phyloP scores from a whole-genome alignment of 2,329 filamentous ascomycete species.

The Colletotrichum liriopes region DNA sequence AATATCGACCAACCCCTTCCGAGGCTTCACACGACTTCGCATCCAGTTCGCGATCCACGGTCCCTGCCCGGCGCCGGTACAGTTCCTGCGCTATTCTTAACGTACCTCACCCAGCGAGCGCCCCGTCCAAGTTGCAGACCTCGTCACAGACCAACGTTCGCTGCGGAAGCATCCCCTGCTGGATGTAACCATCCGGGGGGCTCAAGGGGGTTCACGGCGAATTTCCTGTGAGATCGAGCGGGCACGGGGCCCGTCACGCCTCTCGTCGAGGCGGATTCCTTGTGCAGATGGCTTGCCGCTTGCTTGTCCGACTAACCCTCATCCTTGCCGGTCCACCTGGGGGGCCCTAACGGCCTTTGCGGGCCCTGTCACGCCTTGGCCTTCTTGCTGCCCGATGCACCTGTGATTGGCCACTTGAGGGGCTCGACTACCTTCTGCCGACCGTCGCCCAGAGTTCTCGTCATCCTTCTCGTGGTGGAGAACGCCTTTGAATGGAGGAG shows the following conservation, averaged over 20 bases:
- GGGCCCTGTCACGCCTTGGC: constrained; percentile 35
- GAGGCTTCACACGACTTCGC: neutral
- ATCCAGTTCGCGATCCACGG: constrained; percentile 7
- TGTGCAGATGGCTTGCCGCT: constrained; percentile 41
- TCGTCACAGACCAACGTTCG: constrained; percentile 41
- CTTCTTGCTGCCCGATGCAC: constrained; percentile 29
- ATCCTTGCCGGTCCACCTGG: constrained; percentile 40
- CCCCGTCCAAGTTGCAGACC: constrained; percentile 35
- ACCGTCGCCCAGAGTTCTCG: constrained; percentile 38
- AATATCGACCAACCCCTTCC: neutral
- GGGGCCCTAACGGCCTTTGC: constrained; percentile 24
- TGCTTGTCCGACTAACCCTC: constrained; percentile 31
- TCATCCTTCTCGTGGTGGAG: constrained; percentile 35
- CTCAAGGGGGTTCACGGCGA: constrained; percentile 41
- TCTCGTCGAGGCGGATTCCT: constrained; percentile 36
- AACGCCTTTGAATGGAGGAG: constrained; percentile 17
- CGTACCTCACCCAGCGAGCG: constrained; percentile 24
- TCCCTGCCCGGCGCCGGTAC: constrained; percentile 17
- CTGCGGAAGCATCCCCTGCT: constrained; percentile 40
- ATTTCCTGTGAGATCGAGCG: constrained; percentile 43
- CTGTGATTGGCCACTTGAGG: constrained; percentile 32
- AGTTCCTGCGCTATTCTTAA: constrained; percentile 37
- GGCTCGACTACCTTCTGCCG: constrained; percentile 30
- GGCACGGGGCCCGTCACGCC: constrained; percentile 30
- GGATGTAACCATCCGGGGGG: constrained; percentile 41